Base-by-base conservation (phyloP, 2,329 filamentous ascomycete genomes). In the Thielaviopsis populi region DNA sequence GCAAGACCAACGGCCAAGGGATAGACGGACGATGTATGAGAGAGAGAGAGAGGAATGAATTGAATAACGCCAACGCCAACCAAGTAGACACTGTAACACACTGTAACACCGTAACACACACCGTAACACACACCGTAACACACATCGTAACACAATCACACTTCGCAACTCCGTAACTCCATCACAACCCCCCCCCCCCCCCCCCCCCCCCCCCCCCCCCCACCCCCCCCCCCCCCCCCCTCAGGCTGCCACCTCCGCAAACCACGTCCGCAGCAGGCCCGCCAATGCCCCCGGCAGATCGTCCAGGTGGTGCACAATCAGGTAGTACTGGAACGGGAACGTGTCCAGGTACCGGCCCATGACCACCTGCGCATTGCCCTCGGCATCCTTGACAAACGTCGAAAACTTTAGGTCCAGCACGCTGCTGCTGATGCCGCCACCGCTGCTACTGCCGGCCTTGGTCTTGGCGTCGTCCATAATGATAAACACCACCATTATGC, bases 401-500 rank as follows among this genome's bases (percentile, higher is more conserved):
- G 91, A 92, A 74, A 91, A 87, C 73, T 91, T 90, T 70, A 97
- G 79, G 72, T 96, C 91, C 70, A 97, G 75, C 67, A 99, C 95
- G 69, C 85, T 88, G 66, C 83, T 80, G 58, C 59, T 46, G 79
- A 80, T 71, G 73, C 73, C 68, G 73, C 73, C 68, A 72, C 73
- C 27, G 43, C 27, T 58, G 37, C 30, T 7, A 27, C 19, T 19
- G n/a, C 37, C 58, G 19, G 22, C 56, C 13, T 59, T 41, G 3
- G 63, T 60, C 22, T 48, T 37, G 22, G 75, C 77, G 69, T 83
- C 80, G 76, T 99, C 94, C 71, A 99, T 90, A 70, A 99, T 88
- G 69, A 99, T 89, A 73, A 99, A 99, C 5, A 99, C 92, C 67
- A 97, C 85, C 89, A 99, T 96, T 72, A 99, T 95, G 17, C 91